Base-by-base conservation (phyloP, 352 stramenopile genomes). In the Globisporangium acanthophoron region DNA sequence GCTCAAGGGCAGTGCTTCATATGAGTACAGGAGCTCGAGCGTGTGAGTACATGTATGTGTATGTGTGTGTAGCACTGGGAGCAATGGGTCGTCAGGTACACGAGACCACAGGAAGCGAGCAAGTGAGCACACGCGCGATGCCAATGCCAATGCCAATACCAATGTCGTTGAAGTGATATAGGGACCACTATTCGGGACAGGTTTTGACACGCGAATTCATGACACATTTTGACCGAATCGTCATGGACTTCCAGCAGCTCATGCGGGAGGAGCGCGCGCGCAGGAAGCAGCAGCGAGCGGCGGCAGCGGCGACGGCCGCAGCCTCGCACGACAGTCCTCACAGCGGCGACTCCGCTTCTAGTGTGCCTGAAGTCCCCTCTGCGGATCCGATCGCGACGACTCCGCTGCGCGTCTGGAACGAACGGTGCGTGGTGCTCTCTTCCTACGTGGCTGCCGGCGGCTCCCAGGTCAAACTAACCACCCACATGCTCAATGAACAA, bases 161-260 rank as follows among this genome's bases (percentile, higher is more conserved):
- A 1, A 27, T 40, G 41, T 20, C 15, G 15, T 46, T n/a, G 41
- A 46, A n/a, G 43, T 27, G 18, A 13, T 47, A 46, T 18, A 47
- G 43, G 43, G 18, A 16, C 40, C 18, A 20, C 18, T 27, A 47
- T 47, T 27, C 35, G 11, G 31, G 8, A 9, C 31, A 35, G 31
- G 5, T 35, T 35, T 40, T 40, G 35, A 13, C 37, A 43, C 37
- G 37, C 37, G 6, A 18, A 18, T 27, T 27, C 24, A 27, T 44
- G 11, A 39, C 15, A 18, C 13, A 20, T 35, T 56, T 35, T n/a
- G 18, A 48, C 29, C 45, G 35, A 57, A 58, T 15, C 43, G 18
- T 21, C 18, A 57, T 58, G 40, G 35, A 33, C 39, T 39, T 59
- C 51, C 16, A 21, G 21, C 37, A n/a, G 15, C 12, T 20, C 46